Evolutionary conservation across 345 rosid species (phyloP).

Genomic region (Eucalyptus erythrocorys): DNA sequence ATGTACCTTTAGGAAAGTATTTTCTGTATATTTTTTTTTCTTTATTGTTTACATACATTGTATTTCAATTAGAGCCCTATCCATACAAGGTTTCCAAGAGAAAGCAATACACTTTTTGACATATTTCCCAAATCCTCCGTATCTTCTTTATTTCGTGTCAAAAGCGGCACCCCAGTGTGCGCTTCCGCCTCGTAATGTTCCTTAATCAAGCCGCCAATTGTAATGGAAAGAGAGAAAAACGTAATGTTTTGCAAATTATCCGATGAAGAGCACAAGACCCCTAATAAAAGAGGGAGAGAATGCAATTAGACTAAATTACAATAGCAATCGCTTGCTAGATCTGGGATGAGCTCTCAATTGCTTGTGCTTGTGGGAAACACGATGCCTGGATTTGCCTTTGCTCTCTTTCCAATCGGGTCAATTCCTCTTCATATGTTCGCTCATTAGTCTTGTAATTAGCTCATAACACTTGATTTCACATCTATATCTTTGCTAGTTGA

Average conservation of each 20-base stretch:
- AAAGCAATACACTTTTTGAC: not conserved
- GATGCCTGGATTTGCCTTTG: not conserved
- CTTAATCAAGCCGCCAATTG: not conserved
- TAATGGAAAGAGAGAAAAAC: not conserved
- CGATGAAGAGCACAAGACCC: not conserved
- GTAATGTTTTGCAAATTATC: not conserved
- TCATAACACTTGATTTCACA: not conserved
- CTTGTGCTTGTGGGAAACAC: rapidly evolving
- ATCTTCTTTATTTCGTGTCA: not conserved
- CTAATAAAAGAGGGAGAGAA: not conserved
- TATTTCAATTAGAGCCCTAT: not conserved
- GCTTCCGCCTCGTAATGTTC: not conserved
- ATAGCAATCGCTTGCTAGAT: not conserved
- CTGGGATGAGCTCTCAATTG: not conserved
- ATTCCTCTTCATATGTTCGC: not conserved
- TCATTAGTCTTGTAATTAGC: not conserved
- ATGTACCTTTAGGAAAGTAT: not conserved
- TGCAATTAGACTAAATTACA: not conserved
- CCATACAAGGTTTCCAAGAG: not conserved
- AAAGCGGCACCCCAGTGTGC: not conserved
- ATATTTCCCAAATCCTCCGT: not conserved
- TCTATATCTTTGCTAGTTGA: not conserved
- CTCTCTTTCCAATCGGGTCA: not conserved
- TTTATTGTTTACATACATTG: not conserved
- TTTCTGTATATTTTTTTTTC: rapidly evolving